Evolutionary conservation across 1,139 yeast genomes (phyloP).

Genomic region (Blastobotrys serpentis): DNA sequence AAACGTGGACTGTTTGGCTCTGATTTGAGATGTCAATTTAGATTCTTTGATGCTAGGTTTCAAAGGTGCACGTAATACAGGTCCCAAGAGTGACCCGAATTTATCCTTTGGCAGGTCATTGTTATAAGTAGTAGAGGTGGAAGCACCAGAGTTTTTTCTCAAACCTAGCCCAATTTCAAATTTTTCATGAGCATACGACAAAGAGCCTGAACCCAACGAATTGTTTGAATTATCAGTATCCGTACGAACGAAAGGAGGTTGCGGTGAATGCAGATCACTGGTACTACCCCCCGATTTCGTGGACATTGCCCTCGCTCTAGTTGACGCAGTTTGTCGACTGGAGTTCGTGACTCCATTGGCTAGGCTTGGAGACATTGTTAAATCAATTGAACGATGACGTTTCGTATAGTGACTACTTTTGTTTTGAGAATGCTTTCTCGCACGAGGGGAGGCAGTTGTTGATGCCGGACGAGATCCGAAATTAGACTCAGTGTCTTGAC

Average conservation of each 20-base stretch:
- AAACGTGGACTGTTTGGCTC: conserved; percentile 32
- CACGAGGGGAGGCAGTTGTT: conserved; percentile 25
- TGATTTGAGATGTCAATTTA: conserved; percentile 34
- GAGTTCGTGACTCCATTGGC: conserved; percentile 1
- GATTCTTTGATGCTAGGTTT: conserved; percentile 19
- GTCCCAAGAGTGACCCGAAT: conserved; percentile 7
- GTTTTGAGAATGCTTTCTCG: conserved; percentile 10
- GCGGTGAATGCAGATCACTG: conserved; percentile 7
- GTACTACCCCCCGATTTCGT: conserved; percentile 7
- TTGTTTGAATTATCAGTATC: conserved; percentile 4
- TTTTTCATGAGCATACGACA: conserved; percentile 17
- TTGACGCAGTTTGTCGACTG: background rate
- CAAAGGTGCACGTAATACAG: conserved; percentile 7
- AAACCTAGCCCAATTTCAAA: conserved; percentile 20
- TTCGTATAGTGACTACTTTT: background rate
- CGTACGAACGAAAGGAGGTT: conserved; percentile 6
- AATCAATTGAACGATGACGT: conserved; percentile 9
- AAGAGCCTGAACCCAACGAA: background rate
- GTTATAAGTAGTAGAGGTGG: background rate
- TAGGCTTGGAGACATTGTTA: conserved; percentile 5
- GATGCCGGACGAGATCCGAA: conserved; percentile 18
- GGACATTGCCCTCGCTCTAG: conserved; percentile 1
- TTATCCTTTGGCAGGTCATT: background rate
- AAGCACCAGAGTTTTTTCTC: conserved; percentile 3
- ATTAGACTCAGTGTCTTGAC: conserved; percentile 18